Conservation (phyloP, 23 red algal species). For the Chondrus crispus region DNA sequence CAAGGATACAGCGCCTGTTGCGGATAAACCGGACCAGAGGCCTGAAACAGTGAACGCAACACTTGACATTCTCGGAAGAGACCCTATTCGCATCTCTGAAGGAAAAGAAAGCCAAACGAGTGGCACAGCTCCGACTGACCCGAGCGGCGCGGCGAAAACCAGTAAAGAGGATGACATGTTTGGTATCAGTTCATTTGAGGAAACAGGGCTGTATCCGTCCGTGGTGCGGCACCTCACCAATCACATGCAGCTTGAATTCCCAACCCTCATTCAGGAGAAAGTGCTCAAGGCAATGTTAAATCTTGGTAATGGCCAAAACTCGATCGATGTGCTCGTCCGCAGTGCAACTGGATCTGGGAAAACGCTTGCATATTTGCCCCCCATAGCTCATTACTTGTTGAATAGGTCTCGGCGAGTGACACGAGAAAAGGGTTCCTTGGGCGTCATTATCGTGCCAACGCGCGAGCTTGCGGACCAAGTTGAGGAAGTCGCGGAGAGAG, state of each 20-base stretch:
- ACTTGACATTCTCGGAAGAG: no score
- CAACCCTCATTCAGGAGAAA: conserved; percentile 69
- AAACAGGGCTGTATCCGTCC: conserved; percentile 58
- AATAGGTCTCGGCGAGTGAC: conserved; percentile 21
- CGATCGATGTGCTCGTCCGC: conserved; percentile 56
- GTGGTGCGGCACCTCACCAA: conserved; percentile 46
- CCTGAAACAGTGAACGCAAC: conserved; percentile 8
- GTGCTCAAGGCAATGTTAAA: conserved; percentile 47
- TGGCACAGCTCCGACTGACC: no score
- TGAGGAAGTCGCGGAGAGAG: conserved; percentile 60
- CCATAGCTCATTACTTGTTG: conserved; percentile 79
- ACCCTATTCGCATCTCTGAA: no score
- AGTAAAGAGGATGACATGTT: no score
- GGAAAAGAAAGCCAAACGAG: no score
- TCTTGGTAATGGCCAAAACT: conserved; percentile 3
- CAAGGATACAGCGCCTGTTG: neutral
- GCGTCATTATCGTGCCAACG: conserved; percentile 86
- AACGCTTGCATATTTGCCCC: conserved; percentile 88
- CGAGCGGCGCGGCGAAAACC: no score
- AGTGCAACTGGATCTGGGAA: conserved; percentile 95
- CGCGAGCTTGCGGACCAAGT: conserved; percentile 94
- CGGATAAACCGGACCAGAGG: neutral
- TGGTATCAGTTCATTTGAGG: conserved; percentile 23
- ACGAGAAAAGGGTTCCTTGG: conserved; percentile 71
- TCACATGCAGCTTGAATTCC: conserved; percentile 43